phyloP scores from a whole-genome alignment of 202 grass and related monocot genomes.

The Zoysia matrella region DNA sequence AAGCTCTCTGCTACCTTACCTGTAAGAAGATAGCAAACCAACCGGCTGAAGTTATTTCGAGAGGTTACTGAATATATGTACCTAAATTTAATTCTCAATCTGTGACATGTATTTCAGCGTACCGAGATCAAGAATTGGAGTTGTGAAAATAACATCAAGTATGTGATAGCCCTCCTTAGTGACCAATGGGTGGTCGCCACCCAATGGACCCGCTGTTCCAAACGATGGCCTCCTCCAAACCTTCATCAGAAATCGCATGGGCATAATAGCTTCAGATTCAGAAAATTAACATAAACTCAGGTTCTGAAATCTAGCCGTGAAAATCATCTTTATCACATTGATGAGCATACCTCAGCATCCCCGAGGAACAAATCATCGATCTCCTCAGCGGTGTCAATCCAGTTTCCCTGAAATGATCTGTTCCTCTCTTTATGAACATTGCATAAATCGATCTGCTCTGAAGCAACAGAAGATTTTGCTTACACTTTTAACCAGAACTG shows the following conservation, averaged over 20 bases:
- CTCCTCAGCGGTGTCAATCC: conserved; percentile 84
- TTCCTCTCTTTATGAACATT: conserved; percentile 39
- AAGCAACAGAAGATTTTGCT: conserved; percentile 13
- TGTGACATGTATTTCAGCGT: conserved; percentile 1
- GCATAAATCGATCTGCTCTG: not conserved
- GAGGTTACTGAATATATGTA: not conserved
- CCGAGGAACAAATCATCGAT: conserved; percentile 93
- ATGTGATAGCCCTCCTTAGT: conserved; percentile 80
- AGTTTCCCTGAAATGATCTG: conserved; percentile 74
- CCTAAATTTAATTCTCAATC: not conserved
- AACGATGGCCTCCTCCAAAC: conserved; percentile 89
- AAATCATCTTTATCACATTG: not conserved
- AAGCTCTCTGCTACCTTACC: conserved; percentile 80
- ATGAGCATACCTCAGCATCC: conserved; percentile 69
- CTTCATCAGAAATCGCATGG: conserved; percentile 42
- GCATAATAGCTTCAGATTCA: not conserved
- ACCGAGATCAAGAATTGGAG: conserved; percentile 76
- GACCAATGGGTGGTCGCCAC: conserved; percentile 79
- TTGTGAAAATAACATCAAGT: conserved; percentile 93
- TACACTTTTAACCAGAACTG: conserved; percentile 88
- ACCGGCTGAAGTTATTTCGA: conserved; percentile 22
- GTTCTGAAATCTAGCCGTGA: not conserved
- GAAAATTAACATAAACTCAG: not conserved
- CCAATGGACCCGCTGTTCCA: conserved; percentile 71
- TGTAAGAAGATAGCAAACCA: conserved; percentile 34